phyloP scores from a whole-genome alignment of 495 filamentous ascomycete genomes.

The Trichoderma virens region DNA sequence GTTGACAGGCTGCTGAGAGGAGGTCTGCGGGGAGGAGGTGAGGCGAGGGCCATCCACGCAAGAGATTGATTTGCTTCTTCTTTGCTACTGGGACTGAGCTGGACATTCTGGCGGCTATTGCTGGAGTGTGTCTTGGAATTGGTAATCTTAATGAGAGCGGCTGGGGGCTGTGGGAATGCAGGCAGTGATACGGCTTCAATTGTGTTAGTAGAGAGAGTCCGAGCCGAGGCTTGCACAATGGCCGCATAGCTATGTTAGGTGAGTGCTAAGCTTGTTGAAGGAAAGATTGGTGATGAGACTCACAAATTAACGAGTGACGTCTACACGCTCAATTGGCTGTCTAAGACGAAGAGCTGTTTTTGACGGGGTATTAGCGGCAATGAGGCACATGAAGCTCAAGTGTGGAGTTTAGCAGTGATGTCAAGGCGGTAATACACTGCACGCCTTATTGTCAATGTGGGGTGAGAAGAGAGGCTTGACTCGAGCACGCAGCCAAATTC shows the following conservation, averaged over 20 bases:
- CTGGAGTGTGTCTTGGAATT: not conserved
- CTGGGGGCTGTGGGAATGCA: not conserved
- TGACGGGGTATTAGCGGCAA: no score
- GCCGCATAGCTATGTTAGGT: not conserved
- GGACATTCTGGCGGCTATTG: not conserved
- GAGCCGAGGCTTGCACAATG: not conserved
- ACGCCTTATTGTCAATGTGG: no score
- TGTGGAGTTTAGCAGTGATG: no score
- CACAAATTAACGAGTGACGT: no score
- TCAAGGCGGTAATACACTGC: no score
- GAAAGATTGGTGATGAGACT: no score
- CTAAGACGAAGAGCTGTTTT: no score
- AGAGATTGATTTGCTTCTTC: slow-evolving; percentile 50
- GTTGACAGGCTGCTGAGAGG: slow-evolving; percentile 46
- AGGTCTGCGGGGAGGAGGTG: slow-evolving; percentile 56
- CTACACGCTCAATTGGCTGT: no score
- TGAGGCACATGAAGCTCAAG: no score
- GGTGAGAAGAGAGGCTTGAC: no score
- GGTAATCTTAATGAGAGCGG: not conserved
- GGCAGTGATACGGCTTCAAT: not conserved
- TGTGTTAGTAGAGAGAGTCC: not conserved
- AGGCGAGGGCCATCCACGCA: slow-evolving; percentile 65
- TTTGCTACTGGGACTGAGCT: slow-evolving; percentile 14
- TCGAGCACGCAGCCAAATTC: no score
- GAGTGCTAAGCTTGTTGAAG: not conserved